Percentiles rank a stretch among this genome's conserved stretches.
Evolutionary conservation across 1,284 basidiomycete species (phyloP).

Genomic region (Moniliella sp.): DNA sequence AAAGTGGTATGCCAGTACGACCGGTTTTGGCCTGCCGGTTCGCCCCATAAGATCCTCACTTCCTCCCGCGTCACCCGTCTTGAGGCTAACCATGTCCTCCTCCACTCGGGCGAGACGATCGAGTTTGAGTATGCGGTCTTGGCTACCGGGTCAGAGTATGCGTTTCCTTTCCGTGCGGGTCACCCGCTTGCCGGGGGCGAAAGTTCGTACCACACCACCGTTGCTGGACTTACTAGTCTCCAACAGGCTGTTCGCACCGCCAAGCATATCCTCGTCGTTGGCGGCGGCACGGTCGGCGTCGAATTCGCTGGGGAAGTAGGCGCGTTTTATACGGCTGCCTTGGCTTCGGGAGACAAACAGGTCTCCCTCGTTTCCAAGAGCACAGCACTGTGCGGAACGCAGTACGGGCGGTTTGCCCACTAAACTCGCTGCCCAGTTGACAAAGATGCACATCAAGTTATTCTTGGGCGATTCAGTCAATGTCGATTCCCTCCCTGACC

Average conservation of each 20-base stretch:
- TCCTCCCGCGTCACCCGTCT: slow-evolving; percentile 1
- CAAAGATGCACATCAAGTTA: slow-evolving; percentile 29
- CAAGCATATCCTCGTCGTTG: slow-evolving; percentile 10
- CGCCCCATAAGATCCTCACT: slow-evolving; percentile 4
- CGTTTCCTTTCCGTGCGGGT: slow-evolving; percentile 5
- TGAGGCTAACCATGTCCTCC: not conserved
- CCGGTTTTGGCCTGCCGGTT: slow-evolving; percentile 5
- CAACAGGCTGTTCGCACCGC: slow-evolving; percentile 7
- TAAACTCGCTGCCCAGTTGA: slow-evolving; percentile 21
- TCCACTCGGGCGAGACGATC: slow-evolving; percentile 1
- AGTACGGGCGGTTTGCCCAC: slow-evolving; percentile 7
- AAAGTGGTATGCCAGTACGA: slow-evolving; percentile 6
- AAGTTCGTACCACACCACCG: too few relatives aligned
- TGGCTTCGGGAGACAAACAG: too few relatives aligned
- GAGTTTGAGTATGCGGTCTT: slow-evolving; percentile 6
- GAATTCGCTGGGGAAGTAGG: slow-evolving; percentile 35
- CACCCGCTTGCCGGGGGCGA: slow-evolving; percentile 3
- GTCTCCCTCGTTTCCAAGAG: slow-evolving; percentile 33
- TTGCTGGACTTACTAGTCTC: slow-evolving; percentile 4
- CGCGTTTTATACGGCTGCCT: slow-evolving; percentile 5
- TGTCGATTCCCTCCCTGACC: too few relatives aligned
- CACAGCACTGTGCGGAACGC: slow-evolving; percentile 5
- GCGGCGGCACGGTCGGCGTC: slow-evolving; percentile 36
- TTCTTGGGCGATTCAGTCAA: slow-evolving; percentile 20
- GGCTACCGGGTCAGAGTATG: slow-evolving; percentile 7